A percentile compares a stretch with the other conserved stretches of the same genome.
These are phyloP conservation scores for Vigna unguiculata DNA, from an alignment of 306 rosid species.

Conservation along the genomic window DNA sequence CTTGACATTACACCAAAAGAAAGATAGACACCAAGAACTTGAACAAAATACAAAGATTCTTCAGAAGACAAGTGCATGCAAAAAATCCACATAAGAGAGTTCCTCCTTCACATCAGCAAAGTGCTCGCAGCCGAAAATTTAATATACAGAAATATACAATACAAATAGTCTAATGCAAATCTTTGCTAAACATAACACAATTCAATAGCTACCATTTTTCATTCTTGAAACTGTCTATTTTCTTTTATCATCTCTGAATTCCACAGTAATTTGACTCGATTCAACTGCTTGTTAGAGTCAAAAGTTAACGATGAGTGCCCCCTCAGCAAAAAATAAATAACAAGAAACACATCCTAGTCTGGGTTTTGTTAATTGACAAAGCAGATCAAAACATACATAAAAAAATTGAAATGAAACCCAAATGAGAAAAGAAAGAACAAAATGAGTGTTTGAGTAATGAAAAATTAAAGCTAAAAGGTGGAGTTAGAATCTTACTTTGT, in stretches of 20 bases:
- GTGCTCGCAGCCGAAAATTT: neutral
- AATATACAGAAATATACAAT: neutral
- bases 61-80: neutral
- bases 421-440: constrained; percentile 8
- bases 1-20: neutral
- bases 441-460: constrained; percentile 2
- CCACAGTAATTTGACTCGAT: neutral
- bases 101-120: neutral
- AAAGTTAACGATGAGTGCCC: neutral
- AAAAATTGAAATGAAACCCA: neutral
- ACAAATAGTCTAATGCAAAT: neutral
- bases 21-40: neutral
- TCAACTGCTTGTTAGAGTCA: neutral
- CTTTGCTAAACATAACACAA: constrained; percentile 3
- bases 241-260: neutral
- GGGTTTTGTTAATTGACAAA: neutral
- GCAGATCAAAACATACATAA: neutral
- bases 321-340: neutral
- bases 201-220: constrained; percentile 7
- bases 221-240: neutral
- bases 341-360: neutral
- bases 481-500: constrained; percentile 32
- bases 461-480: neutral
- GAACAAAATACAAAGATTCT: neutral
- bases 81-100: neutral